Evolutionary conservation across 208 protist genomes (phyloP).

Genomic region (Wallacemonas sp.): DNA sequence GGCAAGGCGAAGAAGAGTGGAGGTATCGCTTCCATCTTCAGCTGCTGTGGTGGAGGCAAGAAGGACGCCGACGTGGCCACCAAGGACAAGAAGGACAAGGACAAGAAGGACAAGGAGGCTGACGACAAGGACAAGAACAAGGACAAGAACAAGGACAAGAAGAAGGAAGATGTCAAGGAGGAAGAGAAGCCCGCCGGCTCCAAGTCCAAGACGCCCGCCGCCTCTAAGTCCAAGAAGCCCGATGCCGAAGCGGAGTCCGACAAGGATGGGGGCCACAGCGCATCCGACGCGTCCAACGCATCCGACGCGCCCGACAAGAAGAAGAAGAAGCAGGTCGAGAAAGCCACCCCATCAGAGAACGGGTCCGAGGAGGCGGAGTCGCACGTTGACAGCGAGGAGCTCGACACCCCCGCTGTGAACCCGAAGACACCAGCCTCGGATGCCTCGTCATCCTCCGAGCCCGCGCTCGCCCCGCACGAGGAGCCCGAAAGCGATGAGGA

Average conservation of each 20-base stretch:
- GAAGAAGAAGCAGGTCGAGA: not conserved
- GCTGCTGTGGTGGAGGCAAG: slow-evolving; percentile 10
- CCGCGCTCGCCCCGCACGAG: not conserved
- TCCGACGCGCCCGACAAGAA: not conserved
- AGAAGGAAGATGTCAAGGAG: slow-evolving; percentile 8
- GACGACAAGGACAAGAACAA: slow-evolving; percentile 15
- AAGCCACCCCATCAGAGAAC: not conserved
- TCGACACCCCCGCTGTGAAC: slow-evolving; percentile 11
- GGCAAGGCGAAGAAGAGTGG: slow-evolving; percentile 19
- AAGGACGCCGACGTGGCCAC: slow-evolving; percentile 13
- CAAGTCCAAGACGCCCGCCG: slow-evolving; percentile 13
- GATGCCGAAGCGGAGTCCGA: not conserved
- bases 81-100: slow-evolving; percentile 1
- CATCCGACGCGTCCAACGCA: slow-evolving; percentile 1
- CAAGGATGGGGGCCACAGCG: too few relatives aligned
- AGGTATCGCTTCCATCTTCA: slow-evolving; percentile 5
- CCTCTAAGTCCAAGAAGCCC: not conserved
- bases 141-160: not conserved
- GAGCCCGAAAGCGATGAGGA: not conserved
- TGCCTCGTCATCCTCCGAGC: slow-evolving; percentile 7
- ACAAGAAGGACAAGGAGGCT: not conserved
- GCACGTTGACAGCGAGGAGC: slow-evolving; percentile 10
- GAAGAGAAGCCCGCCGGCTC: not conserved
- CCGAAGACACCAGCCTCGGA: not conserved
- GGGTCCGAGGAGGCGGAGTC: too few relatives aligned